These are phyloP conservation scores for Chondrus crispus DNA, from an alignment of 23 red algal species.

Conservation along the genomic window DNA sequence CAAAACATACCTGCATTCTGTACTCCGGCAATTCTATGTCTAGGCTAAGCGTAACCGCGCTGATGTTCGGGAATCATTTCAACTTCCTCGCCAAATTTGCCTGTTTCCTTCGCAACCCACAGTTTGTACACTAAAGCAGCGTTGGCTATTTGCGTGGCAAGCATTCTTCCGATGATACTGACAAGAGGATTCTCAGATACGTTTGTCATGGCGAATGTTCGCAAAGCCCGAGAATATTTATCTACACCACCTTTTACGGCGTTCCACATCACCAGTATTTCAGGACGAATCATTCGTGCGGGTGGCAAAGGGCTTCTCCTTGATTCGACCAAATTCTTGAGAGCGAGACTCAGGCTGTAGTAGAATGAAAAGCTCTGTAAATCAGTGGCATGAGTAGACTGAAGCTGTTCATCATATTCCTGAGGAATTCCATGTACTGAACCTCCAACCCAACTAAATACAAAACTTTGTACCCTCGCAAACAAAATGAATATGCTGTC, in stretches of 20 bases:
- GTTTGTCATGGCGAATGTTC: neutral
- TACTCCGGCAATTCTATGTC: no score
- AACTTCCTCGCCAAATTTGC: no score
- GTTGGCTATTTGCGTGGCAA: neutral
- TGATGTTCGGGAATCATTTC: no score
- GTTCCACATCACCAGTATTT: neutral
- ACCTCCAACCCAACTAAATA: neutral
- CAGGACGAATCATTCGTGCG: neutral
- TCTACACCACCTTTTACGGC: neutral
- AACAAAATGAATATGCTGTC: no score
- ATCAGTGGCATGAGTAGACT: neutral
- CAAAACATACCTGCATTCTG: no score
- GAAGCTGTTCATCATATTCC: neutral
- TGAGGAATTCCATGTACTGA: neutral
- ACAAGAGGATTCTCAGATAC: conserved; percentile 14
- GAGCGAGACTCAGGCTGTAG: neutral
- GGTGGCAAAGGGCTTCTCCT: neutral
- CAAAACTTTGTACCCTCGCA: no score
- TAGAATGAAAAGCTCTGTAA: neutral
- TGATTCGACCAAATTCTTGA: neutral
- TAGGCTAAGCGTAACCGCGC: no score
- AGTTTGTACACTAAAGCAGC: neutral
- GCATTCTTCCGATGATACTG: neutral
- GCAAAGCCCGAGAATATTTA: neutral
- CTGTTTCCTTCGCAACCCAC: no score